Evolutionary conservation across 2,329 filamentous ascomycete species (phyloP), one percentile per base, ranked within the genome.

Genomic region (Pleomassaria siparia): DNA sequence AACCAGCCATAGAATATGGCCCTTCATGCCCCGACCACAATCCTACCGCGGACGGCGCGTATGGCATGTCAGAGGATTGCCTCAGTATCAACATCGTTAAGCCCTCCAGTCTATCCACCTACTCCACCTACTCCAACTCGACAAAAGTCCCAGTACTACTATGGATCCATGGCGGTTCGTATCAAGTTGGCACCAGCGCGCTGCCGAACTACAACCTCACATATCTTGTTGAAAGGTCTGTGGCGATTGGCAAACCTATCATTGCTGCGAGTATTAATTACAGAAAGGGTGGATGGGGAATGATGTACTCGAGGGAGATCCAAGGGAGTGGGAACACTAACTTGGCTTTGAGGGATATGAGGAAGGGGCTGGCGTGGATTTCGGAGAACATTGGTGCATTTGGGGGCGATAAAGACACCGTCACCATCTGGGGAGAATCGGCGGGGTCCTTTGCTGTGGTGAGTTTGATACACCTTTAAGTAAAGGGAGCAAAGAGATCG

Each of bases 211-310:
- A 87, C 62, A 87, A 87, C 57, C 71, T 84, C 48, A 80, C 79
- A 12, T 81, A 78, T 49, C 77, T 86, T 39, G 80, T 87, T 6
- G 63, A 76, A 43, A 72, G 75, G 29, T 64, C 60, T 42, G 64
- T 69, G n/a, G 65, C 66, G 12, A 63, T 70, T 28, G 67, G 66
- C 8, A 59, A 69, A 28, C 67, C 67, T 2, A 67, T 71, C 24
- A 61, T 71, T 40, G 68, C 56, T 7, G 58, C 64, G 9, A 68
- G 65, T 16, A 70, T 69, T 54, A 71, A 71, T 47, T 71, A 71
- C 42, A 78, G 86, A 9, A 76, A 88, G 40, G 83, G 83, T 2
- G 79, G 82, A 4, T 78, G 89, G 60, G 88, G 88, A 0, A 90
- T 92, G 68, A 67, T 89, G 22, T 78, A 81, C 9, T 83, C 78